A percentile compares a stretch with the other conserved stretches of the same genome.
Conservation (phyloP, 2,329 filamentous ascomycete species). For the Aspergillus udagawae region DNA sequence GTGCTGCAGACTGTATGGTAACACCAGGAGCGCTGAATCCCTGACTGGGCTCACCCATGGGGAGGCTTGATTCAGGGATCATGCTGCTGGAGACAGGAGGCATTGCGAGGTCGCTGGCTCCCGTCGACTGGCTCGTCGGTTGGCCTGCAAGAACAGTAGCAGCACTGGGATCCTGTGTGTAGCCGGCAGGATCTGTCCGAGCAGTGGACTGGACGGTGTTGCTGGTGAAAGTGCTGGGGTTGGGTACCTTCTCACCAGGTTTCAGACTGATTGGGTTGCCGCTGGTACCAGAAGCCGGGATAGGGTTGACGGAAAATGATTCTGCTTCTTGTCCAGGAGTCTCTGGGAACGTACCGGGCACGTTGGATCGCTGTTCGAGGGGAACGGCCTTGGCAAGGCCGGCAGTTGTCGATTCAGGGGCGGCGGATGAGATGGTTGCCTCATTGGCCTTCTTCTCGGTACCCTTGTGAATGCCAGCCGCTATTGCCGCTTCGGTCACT, state of each 20-base stretch:
- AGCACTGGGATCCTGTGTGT: slow-evolving; percentile 66
- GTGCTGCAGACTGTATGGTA: slow-evolving; percentile 49
- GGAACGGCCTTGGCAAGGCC: slow-evolving; percentile 64
- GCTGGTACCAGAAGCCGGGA: slow-evolving; percentile 54
- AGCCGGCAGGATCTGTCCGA: slow-evolving; percentile 74
- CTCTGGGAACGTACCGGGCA: slow-evolving; percentile 68
- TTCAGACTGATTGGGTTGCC: slow-evolving; percentile 77
- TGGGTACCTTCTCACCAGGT: slow-evolving; percentile 77
- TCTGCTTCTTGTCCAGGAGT: slow-evolving; percentile 58
- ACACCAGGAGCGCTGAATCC: slow-evolving; percentile 51
- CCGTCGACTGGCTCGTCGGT: slow-evolving; percentile 16
- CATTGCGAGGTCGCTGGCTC: slow-evolving; percentile 44
- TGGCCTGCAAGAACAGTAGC: slow-evolving; percentile 38
- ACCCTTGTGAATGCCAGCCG: slow-evolving; percentile 32
- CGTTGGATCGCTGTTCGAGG: slow-evolving; percentile 49
- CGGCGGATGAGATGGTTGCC: slow-evolving; percentile 60
- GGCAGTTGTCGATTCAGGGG: slow-evolving; percentile 66
- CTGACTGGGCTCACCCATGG: slow-evolving; percentile 51
- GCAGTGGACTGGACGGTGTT: slow-evolving; percentile 67
- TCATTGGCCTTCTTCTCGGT: slow-evolving; percentile 21
- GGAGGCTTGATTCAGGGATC: slow-evolving; percentile 80
- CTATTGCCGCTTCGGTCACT: slow-evolving; percentile 63
- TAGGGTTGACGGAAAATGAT: slow-evolving; percentile 50
- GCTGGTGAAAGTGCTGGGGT: slow-evolving; percentile 57
- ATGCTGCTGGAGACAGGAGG: slow-evolving; percentile 58